Conservation (phyloP, 179 eudicot species). For the Kewa caespitosa region DNA sequence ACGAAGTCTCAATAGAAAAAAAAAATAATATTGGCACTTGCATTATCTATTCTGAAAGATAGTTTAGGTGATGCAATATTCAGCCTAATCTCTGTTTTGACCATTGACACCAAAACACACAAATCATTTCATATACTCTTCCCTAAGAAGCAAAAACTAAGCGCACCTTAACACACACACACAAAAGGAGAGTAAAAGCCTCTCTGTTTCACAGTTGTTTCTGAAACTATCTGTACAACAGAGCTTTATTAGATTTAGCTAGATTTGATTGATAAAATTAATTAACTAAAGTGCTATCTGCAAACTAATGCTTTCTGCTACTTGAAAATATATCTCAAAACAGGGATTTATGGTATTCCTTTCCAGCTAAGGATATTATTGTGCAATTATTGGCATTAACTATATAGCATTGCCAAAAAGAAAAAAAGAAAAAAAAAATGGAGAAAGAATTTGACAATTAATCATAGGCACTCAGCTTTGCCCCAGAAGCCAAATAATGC, state of each 20-base stretch:
- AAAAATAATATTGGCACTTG: too few relatives aligned
- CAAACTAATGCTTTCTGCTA: neutral
- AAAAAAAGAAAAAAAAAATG: too few relatives aligned
- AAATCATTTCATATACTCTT: too few relatives aligned
- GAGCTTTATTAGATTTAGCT: neutral
- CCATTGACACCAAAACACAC: too few relatives aligned
- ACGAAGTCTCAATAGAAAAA: too few relatives aligned
- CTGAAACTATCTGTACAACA: neutral
- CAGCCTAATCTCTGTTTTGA: too few relatives aligned
- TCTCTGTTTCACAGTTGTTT: neutral
- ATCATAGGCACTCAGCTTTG: constrained; percentile 26
- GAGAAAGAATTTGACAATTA: constrained; percentile 15
- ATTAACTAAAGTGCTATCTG: neutral
- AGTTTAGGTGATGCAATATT: too few relatives aligned
- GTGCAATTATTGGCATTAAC: constrained; percentile 26
- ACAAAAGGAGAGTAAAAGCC: too few relatives aligned
- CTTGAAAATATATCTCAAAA: constrained; percentile 8
- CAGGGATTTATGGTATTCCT: constrained; percentile 19
- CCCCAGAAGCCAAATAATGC: constrained; percentile 29
- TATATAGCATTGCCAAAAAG: constrained; percentile 19
- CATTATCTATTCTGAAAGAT: too few relatives aligned
- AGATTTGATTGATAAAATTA: neutral
- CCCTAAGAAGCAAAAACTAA: too few relatives aligned
- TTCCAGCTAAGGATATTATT: constrained; percentile 31
- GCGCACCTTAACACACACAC: too few relatives aligned